Conservation (phyloP, 2,329 filamentous ascomycete genomes). For the Fusarium anthophilum region DNA sequence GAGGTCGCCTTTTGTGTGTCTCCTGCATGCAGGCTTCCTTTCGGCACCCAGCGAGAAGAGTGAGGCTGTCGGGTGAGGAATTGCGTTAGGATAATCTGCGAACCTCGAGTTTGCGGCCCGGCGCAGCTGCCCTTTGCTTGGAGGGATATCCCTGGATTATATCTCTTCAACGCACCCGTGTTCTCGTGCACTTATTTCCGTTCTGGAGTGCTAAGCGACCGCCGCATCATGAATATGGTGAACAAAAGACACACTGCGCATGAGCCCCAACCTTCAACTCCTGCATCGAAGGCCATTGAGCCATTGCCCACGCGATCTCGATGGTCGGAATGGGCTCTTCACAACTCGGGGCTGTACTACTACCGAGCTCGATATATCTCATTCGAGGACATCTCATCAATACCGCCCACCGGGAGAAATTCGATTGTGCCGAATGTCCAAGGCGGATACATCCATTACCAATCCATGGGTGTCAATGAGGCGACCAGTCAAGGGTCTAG, state of each 20-base stretch:
- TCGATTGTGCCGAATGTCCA: slow-evolving; percentile 26
- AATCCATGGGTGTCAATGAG: slow-evolving; percentile 29
- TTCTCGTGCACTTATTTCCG: background rate
- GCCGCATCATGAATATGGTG: slow-evolving; percentile 5
- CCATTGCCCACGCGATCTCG: background rate
- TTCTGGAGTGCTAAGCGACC: background rate
- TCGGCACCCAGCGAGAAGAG: slow-evolving; percentile 20
- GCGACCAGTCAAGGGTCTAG: background rate
- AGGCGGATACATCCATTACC: slow-evolving; percentile 38
- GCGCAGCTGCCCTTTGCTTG: background rate
- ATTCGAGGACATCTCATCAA: slow-evolving; percentile 17
- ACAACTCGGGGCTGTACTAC: slow-evolving; percentile 25
- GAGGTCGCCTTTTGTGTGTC: slow-evolving; percentile 19
- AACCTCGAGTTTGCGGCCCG: slow-evolving; percentile 10
- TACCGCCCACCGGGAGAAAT: slow-evolving; percentile 31
- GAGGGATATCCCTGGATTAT: slow-evolving; percentile 16
- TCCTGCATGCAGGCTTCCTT: slow-evolving; percentile 24
- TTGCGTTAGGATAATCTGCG: slow-evolving; percentile 3
- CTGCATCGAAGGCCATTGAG: slow-evolving; percentile 1
- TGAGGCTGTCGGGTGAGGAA: slow-evolving; percentile 35
- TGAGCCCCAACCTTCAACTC: slow-evolving; percentile 1
- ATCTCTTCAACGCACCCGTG: slow-evolving; percentile 12
- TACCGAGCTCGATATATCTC: slow-evolving; percentile 39
- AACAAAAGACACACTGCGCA: background rate
- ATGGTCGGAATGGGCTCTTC: slow-evolving; percentile 35